Evolutionary conservation across 495 filamentous ascomycete species (phyloP).

Genomic region (Opeltia flavorubescens): DNA sequence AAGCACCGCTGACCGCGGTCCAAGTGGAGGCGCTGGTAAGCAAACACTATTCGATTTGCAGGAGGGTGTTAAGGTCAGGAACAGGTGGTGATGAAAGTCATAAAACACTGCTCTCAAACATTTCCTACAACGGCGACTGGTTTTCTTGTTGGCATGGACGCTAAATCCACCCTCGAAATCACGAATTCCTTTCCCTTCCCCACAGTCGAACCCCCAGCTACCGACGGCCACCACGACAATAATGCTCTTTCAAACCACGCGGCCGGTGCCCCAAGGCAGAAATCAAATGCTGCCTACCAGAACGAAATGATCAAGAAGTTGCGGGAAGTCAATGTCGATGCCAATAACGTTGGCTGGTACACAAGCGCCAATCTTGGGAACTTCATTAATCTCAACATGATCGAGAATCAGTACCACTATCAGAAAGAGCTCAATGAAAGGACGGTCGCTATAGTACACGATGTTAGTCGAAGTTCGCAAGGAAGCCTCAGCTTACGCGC

Average conservation of each 20-base stretch:
- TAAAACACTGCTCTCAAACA: conserved; percentile 73
- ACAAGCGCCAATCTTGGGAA: conserved; percentile 97
- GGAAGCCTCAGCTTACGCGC: conserved; percentile 81
- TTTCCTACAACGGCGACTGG: conserved; percentile 88
- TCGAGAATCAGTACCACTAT: conserved; percentile 97
- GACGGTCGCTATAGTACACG: conserved; percentile 89
- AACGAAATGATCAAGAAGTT: conserved; percentile 95
- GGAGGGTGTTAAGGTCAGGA: conserved; percentile 17
- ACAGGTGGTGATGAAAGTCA: conserved; percentile 92
- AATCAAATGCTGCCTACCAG: conserved; percentile 79
- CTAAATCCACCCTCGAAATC: conserved; percentile 66
- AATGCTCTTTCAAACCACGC: conserved; percentile 56
- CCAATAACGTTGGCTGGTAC: conserved; percentile 97
- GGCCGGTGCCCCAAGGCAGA: conserved; percentile 78
- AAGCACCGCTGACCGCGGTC: conserved; percentile 57
- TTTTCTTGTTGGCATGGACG: conserved; percentile 85
- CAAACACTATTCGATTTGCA: not conserved
- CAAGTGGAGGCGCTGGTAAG: conserved; percentile 74
- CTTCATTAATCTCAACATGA: conserved; percentile 85
- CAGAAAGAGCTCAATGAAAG: conserved; percentile 85
- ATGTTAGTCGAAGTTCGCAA: conserved; percentile 84
- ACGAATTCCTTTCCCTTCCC: conserved; percentile 95
- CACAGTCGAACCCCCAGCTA: conserved; percentile 54
- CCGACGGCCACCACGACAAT: conserved; percentile 69
- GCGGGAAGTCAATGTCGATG: conserved; percentile 94